Evolutionary conservation across 2,329 filamentous ascomycete genomes (phyloP), one percentile per base, ranked within the genome.

Genomic region (Domatiomyces catenatus): DNA sequence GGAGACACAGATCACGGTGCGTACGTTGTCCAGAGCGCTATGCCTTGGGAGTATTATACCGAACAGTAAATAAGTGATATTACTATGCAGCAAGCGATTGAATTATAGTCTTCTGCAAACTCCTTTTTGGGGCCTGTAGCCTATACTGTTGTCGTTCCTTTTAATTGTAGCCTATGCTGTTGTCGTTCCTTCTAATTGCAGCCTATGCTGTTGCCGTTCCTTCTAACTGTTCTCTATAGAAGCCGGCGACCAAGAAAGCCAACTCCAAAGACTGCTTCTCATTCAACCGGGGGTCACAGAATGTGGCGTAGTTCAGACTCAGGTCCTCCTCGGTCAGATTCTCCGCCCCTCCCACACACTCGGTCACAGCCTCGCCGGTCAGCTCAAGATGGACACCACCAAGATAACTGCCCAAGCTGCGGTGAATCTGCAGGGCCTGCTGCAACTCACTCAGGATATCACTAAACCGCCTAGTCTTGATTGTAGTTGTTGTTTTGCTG

Each of bases 241-340:
- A 85, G 4, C 87, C 87, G 0, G 92, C 92, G 46, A 98, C 83
- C 61, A 96, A 69, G 66, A 98, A 98, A 0, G 92, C 89, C 65
- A 96, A 68, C 71, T 98, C 92, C 12, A 98, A 75, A 0, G 92
- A 89, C 72, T 98, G 92, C 71, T 96, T 95, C 75, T 96, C 92
- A 63, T 98, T 98, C 58, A 98, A 71, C 20, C 92, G 72, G 4
- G 92, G 92, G 66, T 98, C 92, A 66, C 92, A 98, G 72, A 90
- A 96, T 39, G 84, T 94, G 4, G 88, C 94, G 68, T 98, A 98
- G 62, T 94, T 89, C 57, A 87, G 77, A 2, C 83, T 83, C 60
- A 98, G 66, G 62, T 95, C 90, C 55, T 92, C 85, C 66, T 96
- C 92, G 36, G 78, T 85, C 52, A 96, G 70, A 0, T 84, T 86